A percentile compares a stretch with the other conserved stretches of the same genome.
Evolutionary conservation across 345 rosid genomes (phyloP).

Genomic region (Cardamine resedifolia): DNA sequence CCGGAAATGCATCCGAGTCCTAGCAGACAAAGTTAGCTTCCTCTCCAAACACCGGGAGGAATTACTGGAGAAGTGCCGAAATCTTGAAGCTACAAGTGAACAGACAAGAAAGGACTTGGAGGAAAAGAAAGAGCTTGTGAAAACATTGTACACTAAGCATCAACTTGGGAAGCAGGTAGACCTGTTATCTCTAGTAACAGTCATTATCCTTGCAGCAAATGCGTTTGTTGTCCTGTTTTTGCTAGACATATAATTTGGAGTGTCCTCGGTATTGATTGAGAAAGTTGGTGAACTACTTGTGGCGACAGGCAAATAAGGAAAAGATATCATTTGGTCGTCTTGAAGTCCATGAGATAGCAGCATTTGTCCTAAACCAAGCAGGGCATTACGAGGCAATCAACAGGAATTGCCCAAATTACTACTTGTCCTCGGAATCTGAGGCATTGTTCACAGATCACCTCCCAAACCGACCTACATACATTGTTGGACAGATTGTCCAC

Average conservation of each 20-base stretch:
- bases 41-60: slow-evolving; percentile 73
- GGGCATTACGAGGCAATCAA: slow-evolving; percentile 90
- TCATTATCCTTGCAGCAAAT: slow-evolving; percentile 9
- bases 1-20: slow-evolving; percentile 66
- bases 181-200: not conserved
- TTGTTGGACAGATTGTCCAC: slow-evolving; percentile 91
- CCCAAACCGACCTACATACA: slow-evolving; percentile 74
- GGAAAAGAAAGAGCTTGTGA: slow-evolving; percentile 75
- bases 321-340: slow-evolving; percentile 82
- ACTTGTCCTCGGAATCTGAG: slow-evolving; percentile 89
- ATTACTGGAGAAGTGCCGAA: slow-evolving; percentile 67
- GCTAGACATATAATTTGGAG: not conserved
- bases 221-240: slow-evolving; percentile 1
- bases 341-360: slow-evolving; percentile 92
- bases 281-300: slow-evolving; percentile 15
- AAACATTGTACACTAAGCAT: slow-evolving; percentile 78
- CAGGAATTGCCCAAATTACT: slow-evolving; percentile 68
- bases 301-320: slow-evolving; percentile 80
- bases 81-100: slow-evolving; percentile 69
- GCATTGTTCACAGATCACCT: slow-evolving; percentile 86
- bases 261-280: slow-evolving; percentile 2
- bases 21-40: slow-evolving; percentile 80
- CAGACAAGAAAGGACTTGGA: slow-evolving; percentile 75
- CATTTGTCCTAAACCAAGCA: slow-evolving; percentile 72
- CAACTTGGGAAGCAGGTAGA: slow-evolving; percentile 96